A percentile compares a stretch with the other conserved stretches of the same genome.
Conservation (phyloP, 176 grass and related monocot species). For the Miscanthus lutarioriparius region DNA sequence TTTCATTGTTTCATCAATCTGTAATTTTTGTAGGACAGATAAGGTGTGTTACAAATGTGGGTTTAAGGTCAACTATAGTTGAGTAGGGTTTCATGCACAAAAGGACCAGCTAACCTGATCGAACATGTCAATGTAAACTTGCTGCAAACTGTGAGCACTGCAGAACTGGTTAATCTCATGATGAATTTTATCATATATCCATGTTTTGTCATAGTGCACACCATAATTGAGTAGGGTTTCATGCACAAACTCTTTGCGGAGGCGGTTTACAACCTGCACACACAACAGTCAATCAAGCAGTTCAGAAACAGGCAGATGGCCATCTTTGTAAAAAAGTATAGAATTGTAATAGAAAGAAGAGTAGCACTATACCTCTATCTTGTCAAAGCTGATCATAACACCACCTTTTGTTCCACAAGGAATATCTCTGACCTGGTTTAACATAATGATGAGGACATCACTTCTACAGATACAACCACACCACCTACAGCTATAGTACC, state of each 20-base stretch:
- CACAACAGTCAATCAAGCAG: neutral
- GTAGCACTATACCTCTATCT: conserved; percentile 79
- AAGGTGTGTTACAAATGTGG: neutral
- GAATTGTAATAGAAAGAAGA: neutral
- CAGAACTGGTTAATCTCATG: conserved; percentile 99
- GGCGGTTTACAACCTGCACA: conserved; percentile 90
- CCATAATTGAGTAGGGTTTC: conserved; percentile 96
- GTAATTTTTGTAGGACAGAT: conserved; percentile 35
- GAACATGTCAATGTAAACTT: conserved; percentile 99
- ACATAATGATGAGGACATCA: too few species aligned
- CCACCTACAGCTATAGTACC: too few species aligned
- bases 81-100: conserved; percentile 5
- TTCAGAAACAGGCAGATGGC: conserved; percentile 18
- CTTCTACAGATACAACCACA: too few species aligned
- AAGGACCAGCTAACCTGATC: conserved; percentile 75
- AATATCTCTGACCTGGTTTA: conserved; percentile 89
- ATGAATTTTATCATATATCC: conserved; percentile 99
- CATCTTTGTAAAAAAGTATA: neutral
- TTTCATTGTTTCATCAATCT: conserved; percentile 99
- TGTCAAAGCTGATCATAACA: conserved; percentile 99
- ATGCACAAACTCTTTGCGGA: conserved; percentile 84
- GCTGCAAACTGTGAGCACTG: conserved; percentile 89
- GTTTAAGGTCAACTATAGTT: conserved; percentile 28
- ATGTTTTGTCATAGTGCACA: conserved; percentile 93
- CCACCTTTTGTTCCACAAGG: conserved; percentile 99